A percentile compares a stretch with the other conserved stretches of the same genome.
Evolutionary conservation across 2,329 filamentous ascomycete genomes (phyloP).

Genomic region (Tolypocladium capitatum): DNA sequence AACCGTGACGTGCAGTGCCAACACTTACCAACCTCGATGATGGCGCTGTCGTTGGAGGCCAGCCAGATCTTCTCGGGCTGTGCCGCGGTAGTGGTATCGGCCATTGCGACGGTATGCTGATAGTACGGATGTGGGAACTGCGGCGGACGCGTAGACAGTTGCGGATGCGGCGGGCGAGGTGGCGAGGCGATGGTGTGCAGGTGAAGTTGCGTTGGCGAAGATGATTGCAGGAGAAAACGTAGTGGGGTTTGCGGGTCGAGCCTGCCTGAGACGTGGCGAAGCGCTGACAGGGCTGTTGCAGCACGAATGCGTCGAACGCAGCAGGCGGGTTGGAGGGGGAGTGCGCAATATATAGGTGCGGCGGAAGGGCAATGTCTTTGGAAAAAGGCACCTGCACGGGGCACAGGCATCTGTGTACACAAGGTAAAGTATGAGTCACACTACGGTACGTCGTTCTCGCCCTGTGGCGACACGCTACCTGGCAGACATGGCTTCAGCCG

Average conservation of each 20-base stretch:
- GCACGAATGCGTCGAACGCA: no score
- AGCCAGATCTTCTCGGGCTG: constrained; percentile 30
- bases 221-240: neutral
- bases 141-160: neutral
- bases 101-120: neutral
- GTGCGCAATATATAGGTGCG: no score
- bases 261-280: no score
- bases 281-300: no score
- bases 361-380: no score
- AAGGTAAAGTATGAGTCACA: no score
- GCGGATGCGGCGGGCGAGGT: neutral
- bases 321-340: no score
- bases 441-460: no score
- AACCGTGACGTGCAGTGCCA: neutral
- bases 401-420: no score
- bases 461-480: no score
- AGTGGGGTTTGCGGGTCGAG: neutral
- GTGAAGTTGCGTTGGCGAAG: neutral
- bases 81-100: constrained; percentile 1
- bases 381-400: no score
- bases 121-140: neutral
- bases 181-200: neutral
- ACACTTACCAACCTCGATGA: constrained; percentile 36
- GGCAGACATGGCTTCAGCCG: no score
- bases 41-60: constrained; percentile 35